Conservation (phyloP, 177 flowering plant species). For the Telopea speciosissima region DNA sequence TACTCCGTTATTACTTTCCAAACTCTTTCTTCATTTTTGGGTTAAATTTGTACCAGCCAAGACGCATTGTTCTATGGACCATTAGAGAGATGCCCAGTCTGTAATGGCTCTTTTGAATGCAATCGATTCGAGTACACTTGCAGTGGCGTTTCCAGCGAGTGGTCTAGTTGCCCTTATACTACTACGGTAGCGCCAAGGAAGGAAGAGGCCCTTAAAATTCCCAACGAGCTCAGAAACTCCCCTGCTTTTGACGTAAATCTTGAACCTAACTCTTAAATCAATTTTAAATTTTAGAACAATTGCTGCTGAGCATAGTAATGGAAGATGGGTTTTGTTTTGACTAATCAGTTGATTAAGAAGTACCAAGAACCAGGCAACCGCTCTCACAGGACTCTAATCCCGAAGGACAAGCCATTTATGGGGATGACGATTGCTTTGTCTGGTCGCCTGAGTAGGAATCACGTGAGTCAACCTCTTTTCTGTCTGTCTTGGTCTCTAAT, state of each 20-base stretch:
- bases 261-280: no score
- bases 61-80: constrained; percentile 53
- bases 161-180: constrained; percentile 48
- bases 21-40: no score
- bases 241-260: constrained; percentile 34
- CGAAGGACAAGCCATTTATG: constrained; percentile 36
- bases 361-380: constrained; percentile 32
- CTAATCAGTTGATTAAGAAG: constrained; percentile 17
- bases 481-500: no score
- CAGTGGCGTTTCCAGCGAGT: constrained; percentile 45
- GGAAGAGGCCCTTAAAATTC: constrained; percentile 33
- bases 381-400: constrained; percentile 15
- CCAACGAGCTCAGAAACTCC: constrained; percentile 22
- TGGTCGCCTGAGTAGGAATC: constrained; percentile 52
- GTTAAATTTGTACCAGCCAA: no score
- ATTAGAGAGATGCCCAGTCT: constrained; percentile 38
- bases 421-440: constrained; percentile 44
- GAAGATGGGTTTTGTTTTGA: neutral
- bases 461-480: constrained; percentile 19
- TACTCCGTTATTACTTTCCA: no score
- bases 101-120: constrained; percentile 33
- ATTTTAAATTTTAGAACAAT: no score
- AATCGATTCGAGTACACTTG: constrained; percentile 34
- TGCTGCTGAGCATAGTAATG: no score
- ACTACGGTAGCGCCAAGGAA: constrained; percentile 44